These are phyloP conservation scores for Anisodus acutangulus DNA, from an alignment of 257 asterid genomes.

Conservation along the genomic window DNA sequence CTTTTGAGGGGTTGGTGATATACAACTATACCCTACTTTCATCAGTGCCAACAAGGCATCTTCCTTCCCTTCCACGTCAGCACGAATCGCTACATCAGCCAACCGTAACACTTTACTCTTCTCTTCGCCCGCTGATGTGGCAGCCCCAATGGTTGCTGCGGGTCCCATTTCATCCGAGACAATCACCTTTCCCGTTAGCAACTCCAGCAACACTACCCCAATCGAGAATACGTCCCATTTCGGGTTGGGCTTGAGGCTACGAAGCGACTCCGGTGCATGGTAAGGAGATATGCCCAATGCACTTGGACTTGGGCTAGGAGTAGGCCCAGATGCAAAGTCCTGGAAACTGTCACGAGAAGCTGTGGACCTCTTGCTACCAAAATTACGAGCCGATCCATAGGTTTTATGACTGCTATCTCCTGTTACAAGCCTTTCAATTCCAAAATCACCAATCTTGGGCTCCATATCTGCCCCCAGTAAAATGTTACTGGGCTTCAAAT, in stretches of 20 bases:
- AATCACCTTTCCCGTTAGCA: constrained; percentile 71
- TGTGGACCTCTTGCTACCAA: constrained; percentile 90
- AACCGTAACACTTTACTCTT: constrained; percentile 57
- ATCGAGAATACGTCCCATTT: constrained; percentile 90
- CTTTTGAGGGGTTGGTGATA: constrained; percentile 75
- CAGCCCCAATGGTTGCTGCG: constrained; percentile 41
- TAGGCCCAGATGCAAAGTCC: constrained; percentile 63
- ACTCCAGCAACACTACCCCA: constrained; percentile 74
- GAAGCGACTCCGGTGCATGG: constrained; percentile 84
- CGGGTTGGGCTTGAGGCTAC: constrained; percentile 82
- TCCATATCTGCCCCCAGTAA: constrained; percentile 76
- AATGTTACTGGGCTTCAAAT: constrained; percentile 84
- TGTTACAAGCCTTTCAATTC: constrained; percentile 76
- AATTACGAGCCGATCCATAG: constrained; percentile 72
- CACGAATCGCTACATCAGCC: constrained; percentile 83
- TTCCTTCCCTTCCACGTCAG: constrained; percentile 86
- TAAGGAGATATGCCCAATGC: constrained; percentile 72
- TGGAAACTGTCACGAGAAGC: constrained; percentile 81
- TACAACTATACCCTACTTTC: constrained; percentile 71
- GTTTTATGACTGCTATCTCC: constrained; percentile 70
- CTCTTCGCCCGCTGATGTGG: constrained; percentile 51
- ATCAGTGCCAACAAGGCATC: constrained; percentile 67
- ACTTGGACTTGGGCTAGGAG: constrained; percentile 91
- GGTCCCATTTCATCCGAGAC: constrained; percentile 70
- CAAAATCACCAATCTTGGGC: constrained; percentile 92